Base-by-base conservation (phyloP, 139 green algal species). In the Diplosphaera chodatii region DNA sequence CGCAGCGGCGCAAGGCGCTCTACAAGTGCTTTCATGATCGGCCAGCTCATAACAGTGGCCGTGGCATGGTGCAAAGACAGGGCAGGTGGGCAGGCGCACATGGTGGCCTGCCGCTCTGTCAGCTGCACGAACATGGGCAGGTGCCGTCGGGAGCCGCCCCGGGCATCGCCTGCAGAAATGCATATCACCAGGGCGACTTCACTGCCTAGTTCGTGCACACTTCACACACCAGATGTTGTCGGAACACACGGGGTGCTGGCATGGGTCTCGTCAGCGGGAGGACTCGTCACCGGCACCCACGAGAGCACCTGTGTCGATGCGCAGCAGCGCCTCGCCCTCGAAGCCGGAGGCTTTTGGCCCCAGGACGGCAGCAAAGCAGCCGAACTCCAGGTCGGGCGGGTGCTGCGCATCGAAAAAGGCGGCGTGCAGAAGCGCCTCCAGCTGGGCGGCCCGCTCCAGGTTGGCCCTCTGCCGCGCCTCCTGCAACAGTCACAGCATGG, bases 311-410 rank as follows among this genome's bases (percentile, higher is more conserved):
- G 84, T 30, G 66, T 90, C 82, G 3, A 93, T 69, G 1, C 83
- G 73, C 67, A 93, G 27, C 64, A 93, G 65, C 1, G 84, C 85
- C 31, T 80, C 30, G 32, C 68, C 66, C 18, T 67, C 33, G 0
- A 70, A 72, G 1, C 16, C 41, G 32, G 29, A 73, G 33, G 55
- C 72, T 8, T 55, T 31, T 0, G 87, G 84, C 15, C 70, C 86
- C 5, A 73, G 82, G 1, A 91, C 30, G 15, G 71, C 82, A 3
- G 70, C 74, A 56, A 88, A 84, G 66, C 73, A 80, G 2, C 82
- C 85, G 69, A 90, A 87, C 69, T 91, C 77, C 48, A 85, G 34
- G 66, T 93, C 88, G 0, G 81, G 81, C 1, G 67, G 62, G 23
- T 71, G 40, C 55, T 78, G 69, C 22, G 28, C 8, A 21, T 71